Evolutionary conservation across 2,329 filamentous ascomycete genomes (phyloP).

Genomic region (Aspergillus brunneoviolaceus): DNA sequence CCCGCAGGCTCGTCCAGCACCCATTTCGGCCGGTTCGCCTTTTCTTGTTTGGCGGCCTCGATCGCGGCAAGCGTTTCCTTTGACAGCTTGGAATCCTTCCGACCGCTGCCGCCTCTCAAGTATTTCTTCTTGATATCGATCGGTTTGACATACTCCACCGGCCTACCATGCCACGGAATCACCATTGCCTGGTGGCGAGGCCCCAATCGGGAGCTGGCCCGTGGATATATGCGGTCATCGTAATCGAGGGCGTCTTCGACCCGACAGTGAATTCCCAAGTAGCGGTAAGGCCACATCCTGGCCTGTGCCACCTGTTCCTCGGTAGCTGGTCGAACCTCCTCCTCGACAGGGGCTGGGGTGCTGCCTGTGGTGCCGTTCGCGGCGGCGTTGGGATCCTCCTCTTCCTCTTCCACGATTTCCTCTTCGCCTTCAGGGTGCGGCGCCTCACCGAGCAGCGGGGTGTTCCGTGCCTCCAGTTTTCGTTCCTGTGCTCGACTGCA

Average conservation of each 20-base stretch:
- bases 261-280: conserved; percentile 91
- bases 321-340: conserved; percentile 62
- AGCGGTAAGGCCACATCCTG: conserved; percentile 93
- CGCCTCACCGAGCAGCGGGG: conserved; percentile 64
- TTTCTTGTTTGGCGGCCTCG: conserved; percentile 76
- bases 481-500: conserved; percentile 95
- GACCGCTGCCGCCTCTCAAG: conserved; percentile 60
- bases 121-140: conserved; percentile 79
- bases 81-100: conserved; percentile 72
- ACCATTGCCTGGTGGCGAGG: conserved; percentile 89
- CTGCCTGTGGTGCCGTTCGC: conserved; percentile 61
- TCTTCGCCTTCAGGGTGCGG: conserved; percentile 58
- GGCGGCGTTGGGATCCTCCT: conserved; percentile 62
- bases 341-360: conserved; percentile 59
- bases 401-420: conserved; percentile 67
- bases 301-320: conserved; percentile 88
- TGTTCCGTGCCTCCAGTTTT: conserved; percentile 85
- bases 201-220: conserved; percentile 87
- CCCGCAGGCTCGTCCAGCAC: conserved; percentile 86
- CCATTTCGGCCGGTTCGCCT: conserved; percentile 86
- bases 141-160: conserved; percentile 87
- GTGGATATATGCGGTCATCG: conserved; percentile 94
- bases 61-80: conserved; percentile 78
- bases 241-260: conserved; percentile 95
- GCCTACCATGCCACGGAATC: conserved; percentile 77